A percentile compares a stretch with the other conserved stretches of the same genome.
These are phyloP conservation scores for Ogataea pignaliae DNA, from an alignment of 805 yeast genomes.

Conservation along the genomic window DNA sequence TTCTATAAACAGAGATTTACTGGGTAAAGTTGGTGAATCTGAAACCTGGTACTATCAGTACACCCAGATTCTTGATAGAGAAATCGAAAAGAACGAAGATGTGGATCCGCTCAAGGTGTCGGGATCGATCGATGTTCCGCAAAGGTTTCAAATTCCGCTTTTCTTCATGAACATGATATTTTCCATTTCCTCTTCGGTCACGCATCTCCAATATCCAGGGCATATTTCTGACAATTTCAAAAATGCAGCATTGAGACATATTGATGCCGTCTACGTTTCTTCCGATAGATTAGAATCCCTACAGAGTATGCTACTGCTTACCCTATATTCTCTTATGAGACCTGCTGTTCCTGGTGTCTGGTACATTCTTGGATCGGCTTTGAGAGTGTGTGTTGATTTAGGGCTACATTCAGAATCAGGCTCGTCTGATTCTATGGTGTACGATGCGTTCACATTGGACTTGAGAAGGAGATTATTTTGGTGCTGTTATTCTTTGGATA, in stretches of 20 bases:
- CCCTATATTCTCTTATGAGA: conserved; percentile 76
- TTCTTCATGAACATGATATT: conserved; percentile 73
- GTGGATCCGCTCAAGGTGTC: conserved; percentile 34
- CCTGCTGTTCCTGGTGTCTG: conserved; percentile 92
- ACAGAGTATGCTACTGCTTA: conserved; percentile 65
- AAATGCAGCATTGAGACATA: conserved; percentile 55
- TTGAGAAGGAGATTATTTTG: conserved; percentile 75
- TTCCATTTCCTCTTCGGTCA: conserved; percentile 75
- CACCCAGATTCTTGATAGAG: conserved; percentile 30
- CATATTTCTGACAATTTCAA: conserved; percentile 67
- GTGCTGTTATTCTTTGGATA: conserved; percentile 83
- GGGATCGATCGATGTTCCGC: conserved; percentile 40
- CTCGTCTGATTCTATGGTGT: conserved; percentile 13
- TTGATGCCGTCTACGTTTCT: conserved; percentile 54
- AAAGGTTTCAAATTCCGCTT: conserved; percentile 45
- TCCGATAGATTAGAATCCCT: conserved; percentile 63
- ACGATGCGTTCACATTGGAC: conserved; percentile 58
- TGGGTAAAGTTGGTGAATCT: conserved; percentile 27
- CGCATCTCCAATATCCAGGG: conserved; percentile 62
- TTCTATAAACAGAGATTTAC: conserved; percentile 33
- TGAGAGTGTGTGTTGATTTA: conserved; percentile 75
- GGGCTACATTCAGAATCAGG: conserved; percentile 73
- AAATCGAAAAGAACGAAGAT: conserved; percentile 16
- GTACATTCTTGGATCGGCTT: conserved; percentile 79
- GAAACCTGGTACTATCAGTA: conserved; percentile 47